phyloP scores from a whole-genome alignment of 441 rosid species.

The Corymbia citriodora region DNA sequence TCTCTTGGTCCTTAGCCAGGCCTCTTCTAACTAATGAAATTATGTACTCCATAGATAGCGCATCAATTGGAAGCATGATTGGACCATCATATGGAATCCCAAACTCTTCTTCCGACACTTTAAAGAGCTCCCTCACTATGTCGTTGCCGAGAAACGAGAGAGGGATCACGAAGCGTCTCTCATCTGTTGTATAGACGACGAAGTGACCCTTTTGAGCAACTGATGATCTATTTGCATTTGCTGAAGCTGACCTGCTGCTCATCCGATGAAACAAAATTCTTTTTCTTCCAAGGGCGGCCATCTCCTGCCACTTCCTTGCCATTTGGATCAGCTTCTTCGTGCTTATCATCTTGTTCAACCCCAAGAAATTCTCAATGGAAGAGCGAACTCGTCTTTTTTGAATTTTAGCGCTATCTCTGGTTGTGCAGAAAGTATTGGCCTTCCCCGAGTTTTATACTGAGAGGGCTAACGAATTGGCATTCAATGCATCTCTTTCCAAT shows the following conservation, averaged over 20 bases:
- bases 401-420: background rate
- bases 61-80: background rate
- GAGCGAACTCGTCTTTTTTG: background rate
- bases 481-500: background rate
- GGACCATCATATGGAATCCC: background rate
- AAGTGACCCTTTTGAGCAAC: slow-evolving; percentile 3
- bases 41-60: background rate
- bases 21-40: background rate
- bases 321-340: slow-evolving; percentile 6
- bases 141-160: background rate
- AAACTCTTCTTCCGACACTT: background rate
- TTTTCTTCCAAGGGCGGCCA: slow-evolving; percentile 1
- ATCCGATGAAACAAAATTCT: background rate
- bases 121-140: background rate
- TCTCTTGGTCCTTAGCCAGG: background rate
- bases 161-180: background rate
- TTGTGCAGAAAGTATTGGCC: background rate
- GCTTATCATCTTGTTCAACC: slow-evolving; percentile 2
- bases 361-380: background rate
- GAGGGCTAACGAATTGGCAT: background rate
- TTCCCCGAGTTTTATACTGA: background rate
- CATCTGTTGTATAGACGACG: background rate
- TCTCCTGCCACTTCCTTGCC: slow-evolving; percentile 6
- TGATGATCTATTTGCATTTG: background rate
- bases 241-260: background rate